Evolutionary conservation across 257 asterid genomes (phyloP), one percentile per base, ranked within the genome.

Genomic region (Buddleja alternifolia): DNA sequence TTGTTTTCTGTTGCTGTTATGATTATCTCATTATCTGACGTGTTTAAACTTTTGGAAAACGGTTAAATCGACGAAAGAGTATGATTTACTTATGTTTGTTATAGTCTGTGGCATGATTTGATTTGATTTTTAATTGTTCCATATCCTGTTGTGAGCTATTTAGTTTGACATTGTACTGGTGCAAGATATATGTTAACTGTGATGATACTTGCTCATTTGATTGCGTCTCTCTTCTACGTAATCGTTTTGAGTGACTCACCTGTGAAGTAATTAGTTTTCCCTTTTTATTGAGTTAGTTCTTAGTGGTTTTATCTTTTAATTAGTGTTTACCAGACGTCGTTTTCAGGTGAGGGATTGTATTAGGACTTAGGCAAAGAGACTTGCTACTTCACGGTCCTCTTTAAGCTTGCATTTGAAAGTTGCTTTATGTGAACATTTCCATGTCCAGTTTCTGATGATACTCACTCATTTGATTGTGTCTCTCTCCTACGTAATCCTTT

Each of bases 391-490:
- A 24, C 48, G 47, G 47, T 60, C 51, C 39, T 19, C 51, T 34
- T 12, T 59, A 39, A 52, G 44, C 45, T 39, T 34, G 72, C 59
- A 44, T 63, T 37, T 23, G 66, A 50, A 61, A 29, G 46, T 55
- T n/a, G 17, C 39, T 25, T 69, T 23, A 23, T 25, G 46, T 63
- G 67, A 56, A 32, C n/a, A n/a, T n/a, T n/a, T n/a, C n/a, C n/a
- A 55, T 61, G n/a, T 78, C 65, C 16, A 8, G 10, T 44, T 64
- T 46, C 50, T 56, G 6, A 7, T 71, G 56, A 50, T 50, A 10
- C 12, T n/a, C 48, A 29, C 34, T 21, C 46, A 29, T 60, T 39
- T 58, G 20, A 21, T 24, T 39, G 16, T 66, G 69, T 20, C 42
- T 58, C 10, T 25, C 21, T 44, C 15, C 34, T 17, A 8, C 11